These are phyloP conservation scores for Chalara sp. DNA, from an alignment of 2,329 filamentous ascomycete genomes.

Conservation along the genomic window DNA sequence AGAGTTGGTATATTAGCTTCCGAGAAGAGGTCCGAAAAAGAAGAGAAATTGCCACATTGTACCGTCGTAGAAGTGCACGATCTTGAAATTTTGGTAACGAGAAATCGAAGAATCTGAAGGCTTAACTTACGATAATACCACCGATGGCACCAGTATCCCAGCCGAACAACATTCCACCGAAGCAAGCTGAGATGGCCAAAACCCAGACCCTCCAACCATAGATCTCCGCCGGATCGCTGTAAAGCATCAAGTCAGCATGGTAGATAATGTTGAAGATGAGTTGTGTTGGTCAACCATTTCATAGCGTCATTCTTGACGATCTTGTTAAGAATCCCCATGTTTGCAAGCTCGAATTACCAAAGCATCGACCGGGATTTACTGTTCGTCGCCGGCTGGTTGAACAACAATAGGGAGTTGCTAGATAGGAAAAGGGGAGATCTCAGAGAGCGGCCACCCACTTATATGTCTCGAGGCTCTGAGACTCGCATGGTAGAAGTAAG, in stretches of 20 bases:
- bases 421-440: not conserved
- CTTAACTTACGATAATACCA: constrained; percentile 54
- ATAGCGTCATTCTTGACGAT: constrained; percentile 59
- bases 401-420: not conserved
- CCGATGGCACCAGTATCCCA: constrained; percentile 72
- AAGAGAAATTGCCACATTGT: too few species aligned
- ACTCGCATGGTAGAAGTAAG: too few species aligned
- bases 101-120: too few species aligned
- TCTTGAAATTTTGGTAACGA: too few species aligned
- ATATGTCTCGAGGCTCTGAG: not conserved
- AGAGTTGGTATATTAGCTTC: not conserved
- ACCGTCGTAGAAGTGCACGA: too few species aligned
- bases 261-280: not conserved
- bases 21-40: too few species aligned
- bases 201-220: constrained; percentile 49
- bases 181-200: constrained; percentile 43
- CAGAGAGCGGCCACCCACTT: not conserved
- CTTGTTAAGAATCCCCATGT: constrained; percentile 22
- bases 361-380: not conserved
- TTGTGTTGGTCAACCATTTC: constrained; percentile 34
- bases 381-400: not conserved
- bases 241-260: constrained; percentile 1
- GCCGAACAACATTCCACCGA: constrained; percentile 57
- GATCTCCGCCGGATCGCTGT: constrained; percentile 20
- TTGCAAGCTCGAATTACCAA: constrained; percentile 3